These are phyloP conservation scores for Pseudonitzschia pungens DNA, from an alignment of 108 stramenopile genomes.

Conservation along the genomic window DNA sequence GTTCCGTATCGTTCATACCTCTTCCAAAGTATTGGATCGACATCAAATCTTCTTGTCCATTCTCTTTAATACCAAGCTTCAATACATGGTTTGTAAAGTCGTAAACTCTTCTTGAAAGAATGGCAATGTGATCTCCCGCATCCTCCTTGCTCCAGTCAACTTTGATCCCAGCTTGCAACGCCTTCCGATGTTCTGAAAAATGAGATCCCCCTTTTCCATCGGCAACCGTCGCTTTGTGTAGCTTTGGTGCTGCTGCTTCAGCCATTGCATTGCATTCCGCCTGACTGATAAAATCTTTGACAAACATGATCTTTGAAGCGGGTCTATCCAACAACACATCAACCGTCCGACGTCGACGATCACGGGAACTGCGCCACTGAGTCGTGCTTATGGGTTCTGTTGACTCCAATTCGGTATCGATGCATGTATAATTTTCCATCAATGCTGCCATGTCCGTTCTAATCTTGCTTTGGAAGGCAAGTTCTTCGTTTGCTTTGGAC, in stretches of 20 bases:
- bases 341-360: slow-evolving; percentile 34
- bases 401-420: slow-evolving; percentile 56
- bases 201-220: slow-evolving; percentile 78
- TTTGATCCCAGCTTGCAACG: slow-evolving; percentile 78
- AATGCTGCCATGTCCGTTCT: slow-evolving; percentile 55
- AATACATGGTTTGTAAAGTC: slow-evolving; percentile 82
- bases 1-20: slow-evolving; percentile 65
- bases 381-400: slow-evolving; percentile 40
- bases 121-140: slow-evolving; percentile 60
- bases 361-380: slow-evolving; percentile 34
- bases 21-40: slow-evolving; percentile 85
- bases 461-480: slow-evolving; percentile 58
- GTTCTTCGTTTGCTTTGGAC: slow-evolving; percentile 59
- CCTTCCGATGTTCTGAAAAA: slow-evolving; percentile 66
- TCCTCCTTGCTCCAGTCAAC: slow-evolving; percentile 64
- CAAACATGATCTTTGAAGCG: slow-evolving; percentile 62
- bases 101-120: slow-evolving; percentile 68
- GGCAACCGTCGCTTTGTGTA: slow-evolving; percentile 78
- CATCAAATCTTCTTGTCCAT: slow-evolving; percentile 89
- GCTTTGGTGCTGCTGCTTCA: slow-evolving; percentile 46
- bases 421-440: slow-evolving; percentile 85
- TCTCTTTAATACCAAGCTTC: slow-evolving; percentile 55
- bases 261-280: slow-evolving; percentile 87
- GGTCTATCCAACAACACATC: slow-evolving; percentile 63
- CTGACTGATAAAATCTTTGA: slow-evolving; percentile 74